These are phyloP conservation scores for Xylogone sp. DNA, from an alignment of 2,329 filamentous ascomycete genomes.

Conservation along the genomic window DNA sequence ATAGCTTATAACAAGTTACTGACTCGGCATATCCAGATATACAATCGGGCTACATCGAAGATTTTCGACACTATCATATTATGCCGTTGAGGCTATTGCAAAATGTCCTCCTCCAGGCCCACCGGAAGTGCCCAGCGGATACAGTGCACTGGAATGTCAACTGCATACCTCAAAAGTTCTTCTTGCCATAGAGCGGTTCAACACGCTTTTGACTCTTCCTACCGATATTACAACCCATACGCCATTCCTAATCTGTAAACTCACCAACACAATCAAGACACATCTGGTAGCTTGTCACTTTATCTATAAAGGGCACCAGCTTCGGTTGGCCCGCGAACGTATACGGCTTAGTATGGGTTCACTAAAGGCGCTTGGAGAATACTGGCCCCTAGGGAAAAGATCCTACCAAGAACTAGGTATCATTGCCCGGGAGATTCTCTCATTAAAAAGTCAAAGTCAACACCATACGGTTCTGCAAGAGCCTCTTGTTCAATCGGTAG, in stretches of 20 bases:
- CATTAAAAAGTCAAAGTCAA: background rate
- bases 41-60: background rate
- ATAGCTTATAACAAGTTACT: background rate
- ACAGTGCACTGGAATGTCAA: slow-evolving; percentile 14
- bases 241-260: slow-evolving; percentile 26
- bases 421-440: slow-evolving; percentile 1
- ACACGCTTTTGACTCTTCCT: slow-evolving; percentile 21
- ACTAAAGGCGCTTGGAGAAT: background rate
- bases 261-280: slow-evolving; percentile 23
- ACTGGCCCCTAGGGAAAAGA: slow-evolving; percentile 2
- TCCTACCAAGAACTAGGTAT: slow-evolving; percentile 1
- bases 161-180: slow-evolving; percentile 24
- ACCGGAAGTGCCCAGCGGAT: slow-evolving; percentile 10
- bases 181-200: slow-evolving; percentile 15
- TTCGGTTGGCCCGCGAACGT: slow-evolving; percentile 19
- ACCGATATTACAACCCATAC: slow-evolving; percentile 18
- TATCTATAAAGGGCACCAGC: slow-evolving; percentile 18
- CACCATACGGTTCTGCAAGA: background rate
- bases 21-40: background rate
- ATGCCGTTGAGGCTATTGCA: slow-evolving; percentile 9
- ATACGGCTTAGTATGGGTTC: slow-evolving; percentile 16
- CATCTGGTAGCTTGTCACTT: slow-evolving; percentile 23
- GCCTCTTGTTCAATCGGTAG: background rate
- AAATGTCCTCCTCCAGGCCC: slow-evolving; percentile 22
- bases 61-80: background rate